Percentiles rank a stretch among this genome's conserved stretches.
Conservation (phyloP, 495 filamentous ascomycete genomes). For the Chaetomidium leptoderma region DNA sequence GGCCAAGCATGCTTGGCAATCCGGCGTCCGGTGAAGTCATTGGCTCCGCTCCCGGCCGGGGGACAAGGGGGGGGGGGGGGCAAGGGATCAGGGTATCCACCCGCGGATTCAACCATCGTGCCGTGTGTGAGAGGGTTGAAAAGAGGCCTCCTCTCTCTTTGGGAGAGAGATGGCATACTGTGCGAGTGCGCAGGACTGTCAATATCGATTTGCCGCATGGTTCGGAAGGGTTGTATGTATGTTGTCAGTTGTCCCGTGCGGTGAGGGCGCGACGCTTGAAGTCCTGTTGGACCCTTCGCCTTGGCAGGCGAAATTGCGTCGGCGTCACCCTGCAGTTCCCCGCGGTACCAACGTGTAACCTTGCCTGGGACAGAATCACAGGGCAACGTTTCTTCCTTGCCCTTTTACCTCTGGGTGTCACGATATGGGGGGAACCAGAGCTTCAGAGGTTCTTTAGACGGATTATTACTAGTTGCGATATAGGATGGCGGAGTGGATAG, state of each 20-base stretch:
- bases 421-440: no score
- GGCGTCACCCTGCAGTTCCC: neutral
- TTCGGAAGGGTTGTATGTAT: no score
- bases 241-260: no score
- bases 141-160: no score
- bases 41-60: neutral
- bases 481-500: no score
- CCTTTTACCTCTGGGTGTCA: neutral
- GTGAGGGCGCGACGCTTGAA: neutral
- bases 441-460: no score
- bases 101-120: neutral
- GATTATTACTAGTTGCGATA: no score
- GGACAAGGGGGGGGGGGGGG: no score
- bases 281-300: neutral
- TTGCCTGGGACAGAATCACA: neutral
- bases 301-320: neutral
- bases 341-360: neutral
- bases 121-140: neutral
- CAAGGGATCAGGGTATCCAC: neutral
- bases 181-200: no score
- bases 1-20: neutral
- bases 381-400: neutral
- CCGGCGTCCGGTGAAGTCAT: conserved; percentile 4
- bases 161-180: no score
- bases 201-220: no score